phyloP scores from a whole-genome alignment of 257 asterid species.

The Solanum phureja region DNA sequence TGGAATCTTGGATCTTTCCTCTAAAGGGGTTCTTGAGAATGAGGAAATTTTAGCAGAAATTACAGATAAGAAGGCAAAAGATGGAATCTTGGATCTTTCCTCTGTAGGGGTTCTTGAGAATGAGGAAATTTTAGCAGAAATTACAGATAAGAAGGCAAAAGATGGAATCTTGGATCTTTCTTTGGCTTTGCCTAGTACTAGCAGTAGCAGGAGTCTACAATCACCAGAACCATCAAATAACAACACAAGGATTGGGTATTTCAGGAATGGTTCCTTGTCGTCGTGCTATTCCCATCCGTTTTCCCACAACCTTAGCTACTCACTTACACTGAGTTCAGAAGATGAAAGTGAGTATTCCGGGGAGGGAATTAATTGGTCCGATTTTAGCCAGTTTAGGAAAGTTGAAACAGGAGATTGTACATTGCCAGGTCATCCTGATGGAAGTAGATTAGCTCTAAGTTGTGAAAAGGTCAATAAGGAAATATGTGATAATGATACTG shows the following conservation, averaged over 20 bases:
- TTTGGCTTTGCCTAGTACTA: conserved; percentile 52
- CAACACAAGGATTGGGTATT: conserved; percentile 54
- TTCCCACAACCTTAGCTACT: conserved; percentile 89
- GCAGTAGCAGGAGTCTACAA: conserved; percentile 33
- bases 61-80: neutral
- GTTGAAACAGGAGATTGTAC: conserved; percentile 61
- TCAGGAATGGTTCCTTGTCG: conserved; percentile 64
- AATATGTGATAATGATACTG: conserved; percentile 38
- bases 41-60: conserved; percentile 1
- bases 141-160: neutral
- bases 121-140: neutral
- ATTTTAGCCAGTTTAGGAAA: conserved; percentile 76
- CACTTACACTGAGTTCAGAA: conserved; percentile 64
- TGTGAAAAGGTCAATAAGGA: conserved; percentile 28
- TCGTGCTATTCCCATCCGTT: conserved; percentile 49
- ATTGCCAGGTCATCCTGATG: conserved; percentile 41
- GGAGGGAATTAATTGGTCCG: conserved; percentile 91
- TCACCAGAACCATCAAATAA: conserved; percentile 48
- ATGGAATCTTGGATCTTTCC: neutral
- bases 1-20: conserved; percentile 57
- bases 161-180: conserved; percentile 27
- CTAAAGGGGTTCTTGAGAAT: conserved; percentile 50
- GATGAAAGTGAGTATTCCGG: conserved; percentile 51
- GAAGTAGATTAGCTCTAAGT: conserved; percentile 32
- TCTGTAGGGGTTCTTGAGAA: neutral